Conservation (phyloP, 345 rosid species). For the Moringa oleifera region DNA sequence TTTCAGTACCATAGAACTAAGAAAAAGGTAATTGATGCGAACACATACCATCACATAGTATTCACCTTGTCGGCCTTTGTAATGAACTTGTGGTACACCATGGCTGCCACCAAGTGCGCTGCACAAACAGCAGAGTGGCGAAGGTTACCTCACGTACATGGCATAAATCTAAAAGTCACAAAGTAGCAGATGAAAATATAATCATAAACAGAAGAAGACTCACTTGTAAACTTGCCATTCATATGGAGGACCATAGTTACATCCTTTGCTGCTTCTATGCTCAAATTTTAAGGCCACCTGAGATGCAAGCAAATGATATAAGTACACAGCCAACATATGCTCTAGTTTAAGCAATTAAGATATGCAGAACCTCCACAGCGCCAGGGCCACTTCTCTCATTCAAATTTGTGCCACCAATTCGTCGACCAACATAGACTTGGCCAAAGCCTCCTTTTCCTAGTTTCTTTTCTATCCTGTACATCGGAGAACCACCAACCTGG, state of each 20-base stretch:
- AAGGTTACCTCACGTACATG: not conserved
- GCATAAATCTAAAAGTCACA: conserved; percentile 1
- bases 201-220: conserved; percentile 25
- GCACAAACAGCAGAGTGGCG: conserved; percentile 15
- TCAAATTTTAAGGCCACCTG: conserved; percentile 96
- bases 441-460: conserved; percentile 99
- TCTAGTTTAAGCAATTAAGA: not conserved
- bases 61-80: conserved; percentile 77
- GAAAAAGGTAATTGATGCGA: not conserved
- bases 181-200: no score
- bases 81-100: conserved; percentile 87
- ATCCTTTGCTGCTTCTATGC: conserved; percentile 94
- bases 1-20: not conserved
- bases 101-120: conserved; percentile 86
- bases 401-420: conserved; percentile 30
- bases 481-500: conserved; percentile 83
- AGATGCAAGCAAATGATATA: conserved; percentile 11
- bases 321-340: not conserved
- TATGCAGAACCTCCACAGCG: conserved; percentile 56
- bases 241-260: conserved; percentile 85
- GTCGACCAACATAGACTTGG: conserved; percentile 88
- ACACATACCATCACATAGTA: conserved; percentile 75
- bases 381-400: conserved; percentile 67
- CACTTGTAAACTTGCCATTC: conserved; percentile 99
- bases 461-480: conserved; percentile 69